Percentiles rank a stretch among this genome's conserved stretches.
phyloP scores from a whole-genome alignment of 2,329 filamentous ascomycete species.

The Ascomycota sp. region DNA sequence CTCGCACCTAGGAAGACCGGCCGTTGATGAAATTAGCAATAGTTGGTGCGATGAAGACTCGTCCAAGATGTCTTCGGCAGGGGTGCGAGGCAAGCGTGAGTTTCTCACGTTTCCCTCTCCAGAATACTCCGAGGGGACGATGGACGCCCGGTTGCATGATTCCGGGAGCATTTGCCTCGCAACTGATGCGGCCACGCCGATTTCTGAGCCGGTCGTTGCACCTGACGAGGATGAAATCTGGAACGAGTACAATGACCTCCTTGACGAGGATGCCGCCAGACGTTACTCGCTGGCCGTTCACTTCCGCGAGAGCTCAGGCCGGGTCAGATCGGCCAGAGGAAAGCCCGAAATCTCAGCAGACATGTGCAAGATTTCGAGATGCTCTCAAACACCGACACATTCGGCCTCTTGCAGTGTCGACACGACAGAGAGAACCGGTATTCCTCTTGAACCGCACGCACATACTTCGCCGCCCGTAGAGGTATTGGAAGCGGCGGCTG shows the following conservation, averaged over 20 bases:
- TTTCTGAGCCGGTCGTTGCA: constrained; percentile 37
- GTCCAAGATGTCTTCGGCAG: constrained; percentile 10
- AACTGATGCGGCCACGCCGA: constrained; percentile 40
- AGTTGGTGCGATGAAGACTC: constrained; percentile 11
- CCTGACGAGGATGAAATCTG: constrained; percentile 71
- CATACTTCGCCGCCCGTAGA: constrained; percentile 22
- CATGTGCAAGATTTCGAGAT: constrained; percentile 10
- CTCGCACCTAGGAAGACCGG: constrained; percentile 14
- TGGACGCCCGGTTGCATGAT: constrained; percentile 33
- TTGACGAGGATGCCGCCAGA: constrained; percentile 36
- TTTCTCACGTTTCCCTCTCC: constrained; percentile 54
- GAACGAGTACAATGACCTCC: constrained; percentile 80
- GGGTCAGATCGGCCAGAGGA: constrained; percentile 10
- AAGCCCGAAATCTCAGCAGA: constrained; percentile 2
- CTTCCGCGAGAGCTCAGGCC: too few relatives aligned
- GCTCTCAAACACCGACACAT: constrained; percentile 14
- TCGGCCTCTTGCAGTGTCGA: constrained; percentile 33
- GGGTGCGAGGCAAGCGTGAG: constrained; percentile 22
- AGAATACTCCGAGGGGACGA: constrained; percentile 44
- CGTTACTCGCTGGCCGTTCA: constrained; percentile 24
- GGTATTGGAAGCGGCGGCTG: constrained; percentile 14
- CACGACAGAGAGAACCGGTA: constrained; percentile 28
- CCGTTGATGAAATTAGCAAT: constrained; percentile 11
- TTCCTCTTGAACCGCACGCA: constrained; percentile 20
- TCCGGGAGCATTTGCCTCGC: constrained; percentile 35